phyloP scores from a whole-genome alignment of 1,284 basidiomycete genomes.

The Ceratobasidium papillatum region DNA sequence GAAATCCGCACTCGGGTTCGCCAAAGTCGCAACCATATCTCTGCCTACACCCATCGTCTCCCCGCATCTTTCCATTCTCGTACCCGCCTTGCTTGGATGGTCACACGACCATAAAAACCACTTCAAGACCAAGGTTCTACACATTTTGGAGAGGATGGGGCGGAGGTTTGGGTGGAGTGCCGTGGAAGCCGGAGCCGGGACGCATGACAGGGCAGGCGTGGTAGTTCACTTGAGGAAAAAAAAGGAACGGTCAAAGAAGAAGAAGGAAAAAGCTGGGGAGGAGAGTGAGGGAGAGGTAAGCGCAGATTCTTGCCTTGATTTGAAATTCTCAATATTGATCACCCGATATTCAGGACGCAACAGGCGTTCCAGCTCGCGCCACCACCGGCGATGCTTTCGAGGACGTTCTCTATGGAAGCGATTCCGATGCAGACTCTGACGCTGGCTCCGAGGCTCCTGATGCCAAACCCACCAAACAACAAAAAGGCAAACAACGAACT shows the following conservation, averaged over 20 bases:
- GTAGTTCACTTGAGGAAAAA: conserved; percentile 74
- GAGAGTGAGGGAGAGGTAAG: conserved; percentile 62
- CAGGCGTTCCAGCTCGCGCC: conserved; percentile 48
- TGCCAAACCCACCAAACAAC: conserved; percentile 54
- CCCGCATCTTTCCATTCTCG: conserved; percentile 78
- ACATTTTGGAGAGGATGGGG: conserved; percentile 96
- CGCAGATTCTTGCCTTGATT: too few species aligned
- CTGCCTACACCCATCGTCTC: conserved; percentile 76
- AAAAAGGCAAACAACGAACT: conserved; percentile 47
- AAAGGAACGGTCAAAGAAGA: conserved; percentile 71
- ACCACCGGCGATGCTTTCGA: conserved; percentile 88
- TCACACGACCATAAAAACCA: conserved; percentile 98
- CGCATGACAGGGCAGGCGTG: conserved; percentile 73
- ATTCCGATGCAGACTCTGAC: conserved; percentile 82
- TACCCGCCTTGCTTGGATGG: conserved; percentile 89
- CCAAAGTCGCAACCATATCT: conserved; percentile 93
- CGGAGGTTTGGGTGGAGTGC: conserved; percentile 90
- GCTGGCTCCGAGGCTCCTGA: conserved; percentile 61
- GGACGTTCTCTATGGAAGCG: conserved; percentile 93
- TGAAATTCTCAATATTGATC: conserved; percentile 40
- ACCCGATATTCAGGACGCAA: not conserved
- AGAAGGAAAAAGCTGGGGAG: conserved; percentile 67
- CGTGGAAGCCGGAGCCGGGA: conserved; percentile 59
- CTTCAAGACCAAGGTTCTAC: conserved; percentile 96
- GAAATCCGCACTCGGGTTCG: conserved; percentile 93